Evolutionary conservation across 164 flowering plant species (phyloP).

Genomic region (Liriodendron chinense): DNA sequence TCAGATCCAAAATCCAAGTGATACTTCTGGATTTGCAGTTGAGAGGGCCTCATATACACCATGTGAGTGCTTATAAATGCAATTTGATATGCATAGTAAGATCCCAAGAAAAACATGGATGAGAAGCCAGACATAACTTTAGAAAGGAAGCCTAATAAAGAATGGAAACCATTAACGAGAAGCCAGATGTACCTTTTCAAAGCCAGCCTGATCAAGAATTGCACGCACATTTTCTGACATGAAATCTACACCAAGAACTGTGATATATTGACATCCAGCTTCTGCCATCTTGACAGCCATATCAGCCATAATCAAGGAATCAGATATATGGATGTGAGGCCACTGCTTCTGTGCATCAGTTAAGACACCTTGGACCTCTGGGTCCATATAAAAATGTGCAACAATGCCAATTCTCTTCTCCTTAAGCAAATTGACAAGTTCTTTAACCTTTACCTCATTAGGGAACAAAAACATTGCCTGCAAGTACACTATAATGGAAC

Average conservation of each 20-base stretch:
- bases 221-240: constrained; percentile 99
- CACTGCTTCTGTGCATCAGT: constrained; percentile 88
- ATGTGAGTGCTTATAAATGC: background rate
- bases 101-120: background rate
- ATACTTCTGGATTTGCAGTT: background rate
- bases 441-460: constrained; percentile 64
- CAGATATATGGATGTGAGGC: constrained; percentile 96
- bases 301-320: constrained; percentile 97
- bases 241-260: constrained; percentile 95
- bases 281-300: constrained; percentile 89
- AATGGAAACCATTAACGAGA: background rate
- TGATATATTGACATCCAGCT: constrained; percentile 74
- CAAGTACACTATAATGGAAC: constrained; percentile 34
- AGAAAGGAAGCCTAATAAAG: background rate
- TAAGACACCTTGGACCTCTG: constrained; percentile 95
- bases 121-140: background rate
- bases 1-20: background rate
- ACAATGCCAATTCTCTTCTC: constrained; percentile 89
- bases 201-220: constrained; percentile 95
- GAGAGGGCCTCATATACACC: background rate
- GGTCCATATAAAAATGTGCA: constrained; percentile 99
- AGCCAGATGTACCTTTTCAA: constrained; percentile 51
- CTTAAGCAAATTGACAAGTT: constrained; percentile 71
- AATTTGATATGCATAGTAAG: background rate
- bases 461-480: constrained; percentile 89